Base-by-base conservation (phyloP, 1,284 basidiomycete species). In the Inonotus hispidus region DNA sequence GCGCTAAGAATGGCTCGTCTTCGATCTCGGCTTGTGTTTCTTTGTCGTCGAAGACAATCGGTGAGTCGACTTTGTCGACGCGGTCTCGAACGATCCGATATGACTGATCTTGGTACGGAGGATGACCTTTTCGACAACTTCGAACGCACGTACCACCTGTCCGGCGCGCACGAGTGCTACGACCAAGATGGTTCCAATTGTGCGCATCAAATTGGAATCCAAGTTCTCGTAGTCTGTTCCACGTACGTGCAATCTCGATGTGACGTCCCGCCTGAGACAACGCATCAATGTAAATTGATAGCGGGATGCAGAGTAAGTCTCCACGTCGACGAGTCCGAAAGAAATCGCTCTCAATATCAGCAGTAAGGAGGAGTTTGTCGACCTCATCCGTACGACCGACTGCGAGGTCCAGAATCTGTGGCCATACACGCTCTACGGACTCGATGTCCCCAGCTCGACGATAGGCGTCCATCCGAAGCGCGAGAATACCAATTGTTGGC, bases 181-280 rank as follows among this genome's bases (percentile, higher is more conserved):
- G 25, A 80, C 82, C 25, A 96, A 79, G n/a, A 68, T 93, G 87
- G 70, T 98, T 98, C 90, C 93, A 99, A 73, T 98, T 98, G 67
- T 90, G 86, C 11, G 91, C 82, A 70, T 98, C 93, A 69, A 95
- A 94, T 2, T 80, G 80, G 66, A 96, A 91, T 1, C 93, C 92
- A n/a, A 79, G 72, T 5, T 74, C 66, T 64, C 83, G 81, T 53
- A 92, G 81, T 32, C 76, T 70, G 16, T 77, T 73, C 95, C 96
- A 98, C 0, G 82, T 76, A 11, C 73, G 70, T 19, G 87, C 82
- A 43, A 97, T 81, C 60, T 87, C 82, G 7, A 71, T 65, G 68
- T 92, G 87, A 41, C 75, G 71, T 1, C 88, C 89, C 0, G 81
- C 82, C 1, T 77, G 74, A 2, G 92, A 92, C 41, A 95, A 74